Conservation (phyloP, 2,329 filamentous ascomycete genomes). For the Stromatinia cepivora region DNA sequence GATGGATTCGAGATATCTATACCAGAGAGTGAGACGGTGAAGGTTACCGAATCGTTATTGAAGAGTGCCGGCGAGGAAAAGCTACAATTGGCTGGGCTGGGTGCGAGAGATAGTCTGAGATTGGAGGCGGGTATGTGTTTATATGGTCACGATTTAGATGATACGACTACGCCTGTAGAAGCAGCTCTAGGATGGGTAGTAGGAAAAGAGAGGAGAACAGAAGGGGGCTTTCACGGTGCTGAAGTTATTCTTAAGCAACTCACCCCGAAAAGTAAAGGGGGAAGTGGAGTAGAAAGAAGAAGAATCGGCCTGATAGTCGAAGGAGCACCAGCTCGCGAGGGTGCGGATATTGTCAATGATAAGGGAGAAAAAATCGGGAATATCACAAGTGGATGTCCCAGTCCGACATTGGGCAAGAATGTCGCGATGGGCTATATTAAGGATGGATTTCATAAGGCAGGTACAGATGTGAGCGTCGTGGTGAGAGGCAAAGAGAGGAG, state of each 20-base stretch:
- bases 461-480: slow-evolving; percentile 64
- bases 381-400: slow-evolving; percentile 88
- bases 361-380: slow-evolving; percentile 69
- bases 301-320: slow-evolving; percentile 81
- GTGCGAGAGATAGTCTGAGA: slow-evolving; percentile 85
- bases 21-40: slow-evolving; percentile 62
- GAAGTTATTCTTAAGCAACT: slow-evolving; percentile 77
- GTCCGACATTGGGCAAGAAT: slow-evolving; percentile 82
- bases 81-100: slow-evolving; percentile 81
- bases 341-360: slow-evolving; percentile 70
- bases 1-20: slow-evolving; percentile 98
- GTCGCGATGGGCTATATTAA: slow-evolving; percentile 89
- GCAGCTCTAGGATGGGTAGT: slow-evolving; percentile 77
- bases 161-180: slow-evolving; percentile 68
- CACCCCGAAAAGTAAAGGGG: slow-evolving; percentile 70
- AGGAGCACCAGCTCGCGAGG: slow-evolving; percentile 87
- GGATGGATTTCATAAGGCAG: slow-evolving; percentile 66
- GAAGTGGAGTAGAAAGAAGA: slow-evolving; percentile 66
- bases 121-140: slow-evolving; percentile 98
- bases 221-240: slow-evolving; percentile 80
- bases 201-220: slow-evolving; percentile 68
- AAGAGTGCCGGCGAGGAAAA: slow-evolving; percentile 56
- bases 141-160: slow-evolving; percentile 97
- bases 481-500: slow-evolving; percentile 67
- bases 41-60: slow-evolving; percentile 61